Evolutionary conservation across 495 filamentous ascomycete species (phyloP).

Genomic region (Annulohypoxylon moriforme): DNA sequence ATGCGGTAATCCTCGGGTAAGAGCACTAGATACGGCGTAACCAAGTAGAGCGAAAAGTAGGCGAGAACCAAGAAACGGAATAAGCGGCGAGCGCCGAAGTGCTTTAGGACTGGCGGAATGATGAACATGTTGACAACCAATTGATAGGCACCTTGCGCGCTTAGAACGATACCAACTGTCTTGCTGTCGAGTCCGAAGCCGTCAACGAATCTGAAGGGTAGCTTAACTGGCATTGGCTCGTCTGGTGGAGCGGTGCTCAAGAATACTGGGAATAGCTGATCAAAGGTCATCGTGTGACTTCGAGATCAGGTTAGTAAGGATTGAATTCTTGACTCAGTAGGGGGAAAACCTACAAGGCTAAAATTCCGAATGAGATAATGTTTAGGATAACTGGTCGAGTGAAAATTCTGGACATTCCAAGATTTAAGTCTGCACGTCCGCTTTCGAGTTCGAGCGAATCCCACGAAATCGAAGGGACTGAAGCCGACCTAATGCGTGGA

Average conservation of each 20-base stretch:
- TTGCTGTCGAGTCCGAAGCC: slow-evolving; percentile 85
- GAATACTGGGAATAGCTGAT: slow-evolving; percentile 92
- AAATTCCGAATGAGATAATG: slow-evolving; percentile 89
- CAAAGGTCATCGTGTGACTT: slow-evolving; percentile 87
- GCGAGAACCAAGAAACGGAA: slow-evolving; percentile 81
- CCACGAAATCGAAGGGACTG: slow-evolving; percentile 45
- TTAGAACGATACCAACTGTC: slow-evolving; percentile 85
- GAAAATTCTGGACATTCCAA: slow-evolving; percentile 63
- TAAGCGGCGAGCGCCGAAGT: slow-evolving; percentile 78
- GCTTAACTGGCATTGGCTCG: slow-evolving; percentile 49
- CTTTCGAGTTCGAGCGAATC: slow-evolving; percentile 46
- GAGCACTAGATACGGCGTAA: slow-evolving; percentile 88
- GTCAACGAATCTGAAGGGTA: slow-evolving; percentile 89
- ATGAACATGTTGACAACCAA: slow-evolving; percentile 85
- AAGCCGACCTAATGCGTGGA: slow-evolving; percentile 50
- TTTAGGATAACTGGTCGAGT: slow-evolving; percentile 83
- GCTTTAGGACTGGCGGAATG: slow-evolving; percentile 77
- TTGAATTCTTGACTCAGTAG: background rate
- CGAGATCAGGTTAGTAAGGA: slow-evolving; percentile 32
- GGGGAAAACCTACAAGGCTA: slow-evolving; percentile 85
- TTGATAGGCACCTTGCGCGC: slow-evolving; percentile 89
- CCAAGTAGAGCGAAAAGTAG: slow-evolving; percentile 90
- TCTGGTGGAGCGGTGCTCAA: slow-evolving; percentile 76
- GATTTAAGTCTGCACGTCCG: slow-evolving; percentile 29
- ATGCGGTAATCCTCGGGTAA: slow-evolving; percentile 77